Evolutionary conservation across 2,329 filamentous ascomycete species (phyloP).

Genomic region (Colletotrichum tropicicola): DNA sequence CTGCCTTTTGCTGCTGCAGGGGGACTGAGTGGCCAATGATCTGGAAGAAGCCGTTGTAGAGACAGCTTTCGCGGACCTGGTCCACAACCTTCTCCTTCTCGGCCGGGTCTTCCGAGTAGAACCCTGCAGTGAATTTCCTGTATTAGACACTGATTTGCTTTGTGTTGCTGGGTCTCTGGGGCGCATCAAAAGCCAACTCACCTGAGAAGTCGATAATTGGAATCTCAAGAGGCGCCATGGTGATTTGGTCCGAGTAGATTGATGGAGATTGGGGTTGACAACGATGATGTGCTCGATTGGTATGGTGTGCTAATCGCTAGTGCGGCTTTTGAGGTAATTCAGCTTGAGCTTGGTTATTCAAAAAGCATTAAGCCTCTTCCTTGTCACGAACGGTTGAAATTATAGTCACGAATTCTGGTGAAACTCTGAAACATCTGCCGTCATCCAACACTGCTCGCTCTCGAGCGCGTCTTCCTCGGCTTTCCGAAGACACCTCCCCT

Average conservation of each 20-base stretch:
- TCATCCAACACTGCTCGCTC: not conserved
- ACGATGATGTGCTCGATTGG: not conserved
- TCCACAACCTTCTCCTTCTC: constrained; percentile 41
- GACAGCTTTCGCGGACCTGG: constrained; percentile 51
- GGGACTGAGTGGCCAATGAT: constrained; percentile 57
- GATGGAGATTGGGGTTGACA: no score
- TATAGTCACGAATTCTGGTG: not conserved
- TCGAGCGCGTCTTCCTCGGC: not conserved
- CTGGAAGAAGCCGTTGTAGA: constrained; percentile 62
- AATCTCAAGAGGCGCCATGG: constrained; percentile 32
- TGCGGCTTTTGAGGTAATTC: no score
- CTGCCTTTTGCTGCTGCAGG: constrained; percentile 45
- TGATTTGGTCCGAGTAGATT: not conserved
- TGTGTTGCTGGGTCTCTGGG: no score
- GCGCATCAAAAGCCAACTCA: no score
- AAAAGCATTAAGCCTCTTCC: not conserved
- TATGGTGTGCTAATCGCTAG: no score
- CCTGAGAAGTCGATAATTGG: constrained; percentile 41
- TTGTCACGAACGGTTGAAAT: not conserved
- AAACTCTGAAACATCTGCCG: not conserved
- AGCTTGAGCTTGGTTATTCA: not conserved
- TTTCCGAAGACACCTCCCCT: not conserved
- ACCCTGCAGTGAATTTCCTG: constrained; percentile 27
- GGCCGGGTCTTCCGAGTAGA: constrained; percentile 32
- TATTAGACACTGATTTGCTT: no score